A percentile compares a stretch with the other conserved stretches of the same genome.
Evolutionary conservation across 2,329 filamentous ascomycete species (phyloP).

Genomic region (Fusarium pseudograminearum): DNA sequence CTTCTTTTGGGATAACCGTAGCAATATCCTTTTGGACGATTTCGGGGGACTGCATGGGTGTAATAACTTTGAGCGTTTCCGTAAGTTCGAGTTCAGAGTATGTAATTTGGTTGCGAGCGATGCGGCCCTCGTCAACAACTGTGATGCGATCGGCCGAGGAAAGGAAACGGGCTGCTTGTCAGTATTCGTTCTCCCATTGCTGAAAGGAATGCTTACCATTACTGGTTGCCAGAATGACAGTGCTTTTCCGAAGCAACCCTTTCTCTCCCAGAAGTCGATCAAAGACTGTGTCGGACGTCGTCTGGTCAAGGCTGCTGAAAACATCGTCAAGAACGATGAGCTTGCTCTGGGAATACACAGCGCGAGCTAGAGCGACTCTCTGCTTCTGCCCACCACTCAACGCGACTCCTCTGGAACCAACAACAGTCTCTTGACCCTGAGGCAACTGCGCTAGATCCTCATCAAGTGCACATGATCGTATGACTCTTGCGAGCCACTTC

Average conservation of each 20-base stretch:
- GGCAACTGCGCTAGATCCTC: constrained; percentile 51
- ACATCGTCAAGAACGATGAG: constrained; percentile 61
- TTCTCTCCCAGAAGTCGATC: constrained; percentile 54
- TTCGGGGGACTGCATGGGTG: not conserved
- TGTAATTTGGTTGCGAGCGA: constrained; percentile 42
- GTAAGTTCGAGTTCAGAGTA: constrained; percentile 35
- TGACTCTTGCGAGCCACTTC: constrained; percentile 48
- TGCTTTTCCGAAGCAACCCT: constrained; percentile 57
- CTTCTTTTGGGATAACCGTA: not conserved
- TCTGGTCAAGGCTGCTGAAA: constrained; percentile 59
- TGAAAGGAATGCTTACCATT: not conserved
- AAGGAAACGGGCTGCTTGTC: constrained; percentile 42
- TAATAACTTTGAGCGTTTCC: not conserved
- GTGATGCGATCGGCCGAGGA: constrained; percentile 45
- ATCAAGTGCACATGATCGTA: constrained; percentile 52
- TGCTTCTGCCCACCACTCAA: constrained; percentile 61
- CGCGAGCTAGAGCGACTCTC: constrained; percentile 59
- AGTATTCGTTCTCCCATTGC: not conserved
- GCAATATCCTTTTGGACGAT: not conserved
- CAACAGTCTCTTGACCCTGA: constrained; percentile 51
- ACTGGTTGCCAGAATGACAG: constrained; percentile 47
- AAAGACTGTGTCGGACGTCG: constrained; percentile 59
- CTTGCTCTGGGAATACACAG: constrained; percentile 56
- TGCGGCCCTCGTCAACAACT: constrained; percentile 40
- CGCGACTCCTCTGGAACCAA: constrained; percentile 57